phyloP scores from a whole-genome alignment of 176 grass and related monocot genomes.

The Luzula sylvatica region DNA sequence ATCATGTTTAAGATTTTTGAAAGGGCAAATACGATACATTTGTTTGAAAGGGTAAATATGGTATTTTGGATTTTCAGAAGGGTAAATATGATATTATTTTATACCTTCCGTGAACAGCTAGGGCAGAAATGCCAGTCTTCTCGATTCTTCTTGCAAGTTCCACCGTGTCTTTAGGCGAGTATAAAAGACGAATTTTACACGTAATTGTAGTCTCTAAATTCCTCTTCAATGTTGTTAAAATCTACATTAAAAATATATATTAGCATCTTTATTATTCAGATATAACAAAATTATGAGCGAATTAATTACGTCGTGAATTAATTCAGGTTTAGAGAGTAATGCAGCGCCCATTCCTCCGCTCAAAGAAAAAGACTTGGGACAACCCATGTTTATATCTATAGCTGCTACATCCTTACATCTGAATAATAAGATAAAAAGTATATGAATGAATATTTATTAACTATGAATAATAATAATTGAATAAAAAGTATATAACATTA shows the following conservation, averaged over 20 bases:
- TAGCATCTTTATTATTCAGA: too few species aligned
- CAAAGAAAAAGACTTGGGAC: constrained; percentile 77
- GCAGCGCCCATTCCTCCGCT: constrained; percentile 97
- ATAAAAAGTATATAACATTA: not conserved
- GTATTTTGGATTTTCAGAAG: too few species aligned
- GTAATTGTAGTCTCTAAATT: constrained; percentile 68
- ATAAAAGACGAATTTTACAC: constrained; percentile 88
- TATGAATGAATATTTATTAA: not conserved
- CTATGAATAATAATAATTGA: not conserved
- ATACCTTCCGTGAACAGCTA: constrained; percentile 92
- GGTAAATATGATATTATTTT: not conserved
- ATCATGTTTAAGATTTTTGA: too few species aligned
- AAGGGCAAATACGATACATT: too few species aligned
- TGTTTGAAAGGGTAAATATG: too few species aligned
- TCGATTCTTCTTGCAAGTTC: constrained; percentile 85
- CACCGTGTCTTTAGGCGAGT: constrained; percentile 50
- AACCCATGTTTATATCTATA: constrained; percentile 98
- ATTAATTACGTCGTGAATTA: constrained; percentile 83
- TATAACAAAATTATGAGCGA: not conserved
- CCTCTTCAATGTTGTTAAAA: constrained; percentile 84
- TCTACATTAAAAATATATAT: constrained; percentile 33
- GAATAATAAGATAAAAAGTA: constrained; percentile 8
- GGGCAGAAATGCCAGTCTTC: constrained; percentile 77
- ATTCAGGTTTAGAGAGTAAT: constrained; percentile 95
- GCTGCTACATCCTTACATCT: constrained; percentile 81